Evolutionary conservation across 768 basidiomycete species (phyloP).

Genomic region (Candolleomyces eurysporus): DNA sequence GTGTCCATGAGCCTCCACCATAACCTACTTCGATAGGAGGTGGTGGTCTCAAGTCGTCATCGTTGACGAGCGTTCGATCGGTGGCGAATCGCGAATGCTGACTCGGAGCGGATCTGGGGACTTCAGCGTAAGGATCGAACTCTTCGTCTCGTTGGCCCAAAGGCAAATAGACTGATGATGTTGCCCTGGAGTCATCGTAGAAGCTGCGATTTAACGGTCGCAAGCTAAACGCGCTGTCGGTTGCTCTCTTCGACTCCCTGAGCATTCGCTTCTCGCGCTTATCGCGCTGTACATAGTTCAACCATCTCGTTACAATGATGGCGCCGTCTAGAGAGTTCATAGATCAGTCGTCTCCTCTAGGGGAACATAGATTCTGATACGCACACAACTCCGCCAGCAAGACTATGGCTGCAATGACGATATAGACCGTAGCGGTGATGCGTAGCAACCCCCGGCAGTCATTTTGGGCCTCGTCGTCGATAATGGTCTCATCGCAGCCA

Average conservation of each 20-base stretch:
- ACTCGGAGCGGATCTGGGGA: slow-evolving; percentile 10
- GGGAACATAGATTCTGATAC: background rate
- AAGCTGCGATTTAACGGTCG: slow-evolving; percentile 18
- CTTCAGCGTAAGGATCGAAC: slow-evolving; percentile 41
- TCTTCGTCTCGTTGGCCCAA: slow-evolving; percentile 5
- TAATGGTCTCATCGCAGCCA: slow-evolving; percentile 46
- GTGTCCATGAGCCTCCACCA: slow-evolving; percentile 36
- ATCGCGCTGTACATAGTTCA: slow-evolving; percentile 50
- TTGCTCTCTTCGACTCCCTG: slow-evolving; percentile 33
- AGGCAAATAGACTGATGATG: slow-evolving; percentile 6
- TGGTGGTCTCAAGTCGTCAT: slow-evolving; percentile 11
- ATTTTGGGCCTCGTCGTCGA: slow-evolving; percentile 35
- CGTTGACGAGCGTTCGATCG: slow-evolving; percentile 8
- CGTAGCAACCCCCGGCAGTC: slow-evolving; percentile 45
- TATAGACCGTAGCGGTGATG: slow-evolving; percentile 44
- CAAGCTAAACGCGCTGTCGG: slow-evolving; percentile 35
- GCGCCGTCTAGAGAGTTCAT: slow-evolving; percentile 43
- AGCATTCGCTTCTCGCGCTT: slow-evolving; percentile 44
- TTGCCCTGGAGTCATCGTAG: slow-evolving; percentile 5
- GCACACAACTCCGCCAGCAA: slow-evolving; percentile 61
- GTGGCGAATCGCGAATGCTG: slow-evolving; percentile 4
- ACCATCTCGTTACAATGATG: slow-evolving; percentile 51
- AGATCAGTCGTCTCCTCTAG: background rate
- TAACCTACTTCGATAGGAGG: slow-evolving; percentile 28
- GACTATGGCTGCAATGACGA: slow-evolving; percentile 41